Percentiles rank a stretch among this genome's conserved stretches.
These are phyloP conservation scores for Chlorociboria aeruginascens DNA, from an alignment of 495 filamentous ascomycete species.

Conservation along the genomic window DNA sequence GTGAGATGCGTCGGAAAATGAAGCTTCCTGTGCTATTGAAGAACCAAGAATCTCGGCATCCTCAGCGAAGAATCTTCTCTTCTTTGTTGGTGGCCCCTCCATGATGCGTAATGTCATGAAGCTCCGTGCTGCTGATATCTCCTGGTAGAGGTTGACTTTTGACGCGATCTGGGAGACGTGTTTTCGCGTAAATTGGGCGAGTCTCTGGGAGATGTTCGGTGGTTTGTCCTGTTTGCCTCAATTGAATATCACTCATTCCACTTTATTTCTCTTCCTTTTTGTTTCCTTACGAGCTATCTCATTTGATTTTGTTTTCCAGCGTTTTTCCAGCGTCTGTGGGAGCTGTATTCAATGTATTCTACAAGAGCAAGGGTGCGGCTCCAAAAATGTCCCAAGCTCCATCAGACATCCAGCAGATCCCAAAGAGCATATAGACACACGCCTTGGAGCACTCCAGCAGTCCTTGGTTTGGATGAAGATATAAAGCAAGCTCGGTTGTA, in stretches of 20 bases:
- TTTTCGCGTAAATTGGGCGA: slow-evolving; percentile 26
- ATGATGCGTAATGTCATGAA: slow-evolving; percentile 10
- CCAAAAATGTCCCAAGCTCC: neutral
- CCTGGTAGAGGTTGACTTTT: neutral
- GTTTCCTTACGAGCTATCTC: neutral
- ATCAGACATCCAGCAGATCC: neutral
- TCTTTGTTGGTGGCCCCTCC: slow-evolving; percentile 61
- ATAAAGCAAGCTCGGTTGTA: slow-evolving; percentile 41
- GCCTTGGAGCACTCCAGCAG: slow-evolving; percentile 20
- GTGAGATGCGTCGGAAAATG: slow-evolving; percentile 14
- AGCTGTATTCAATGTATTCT: slow-evolving; percentile 16
- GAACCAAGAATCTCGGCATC: slow-evolving; percentile 22
- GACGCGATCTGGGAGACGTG: slow-evolving; percentile 28
- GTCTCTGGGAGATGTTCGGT: slow-evolving; percentile 17
- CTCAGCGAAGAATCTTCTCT: slow-evolving; percentile 69
- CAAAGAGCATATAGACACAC: slow-evolving; percentile 17
- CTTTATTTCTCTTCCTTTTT: neutral
- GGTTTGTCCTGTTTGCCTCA: slow-evolving; percentile 3
- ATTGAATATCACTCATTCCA: neutral
- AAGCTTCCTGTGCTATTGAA: slow-evolving; percentile 9
- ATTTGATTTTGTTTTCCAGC: neutral
- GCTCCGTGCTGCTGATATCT: neutral
- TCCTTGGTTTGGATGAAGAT: slow-evolving; percentile 25
- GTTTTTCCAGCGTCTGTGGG: neutral
- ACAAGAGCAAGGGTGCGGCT: slow-evolving; percentile 13